Conservation (phyloP, 108 stramenopile species). For the Seminavis robusta region DNA sequence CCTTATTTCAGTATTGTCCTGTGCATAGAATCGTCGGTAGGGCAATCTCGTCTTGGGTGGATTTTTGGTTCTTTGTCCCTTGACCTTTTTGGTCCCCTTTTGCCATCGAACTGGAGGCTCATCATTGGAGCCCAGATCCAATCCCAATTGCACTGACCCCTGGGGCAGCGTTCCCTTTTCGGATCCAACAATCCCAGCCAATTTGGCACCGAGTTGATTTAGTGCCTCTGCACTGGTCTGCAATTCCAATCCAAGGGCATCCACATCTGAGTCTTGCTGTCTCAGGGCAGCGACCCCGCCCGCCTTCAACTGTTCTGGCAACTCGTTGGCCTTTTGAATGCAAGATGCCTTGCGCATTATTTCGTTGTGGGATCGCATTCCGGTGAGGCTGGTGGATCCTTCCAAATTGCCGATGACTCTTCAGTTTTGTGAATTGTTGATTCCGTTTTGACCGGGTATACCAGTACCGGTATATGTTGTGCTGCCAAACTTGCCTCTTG, state of each 20-base stretch:
- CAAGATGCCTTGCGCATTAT: constrained; percentile 63
- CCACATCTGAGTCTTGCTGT: constrained; percentile 58
- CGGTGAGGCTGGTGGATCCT: constrained; percentile 61
- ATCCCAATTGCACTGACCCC: constrained; percentile 42
- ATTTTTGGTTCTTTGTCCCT: constrained; percentile 38
- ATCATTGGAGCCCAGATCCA: constrained; percentile 61
- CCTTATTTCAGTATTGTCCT: constrained; percentile 65
- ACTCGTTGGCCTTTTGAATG: constrained; percentile 44
- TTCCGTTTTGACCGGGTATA: no score
- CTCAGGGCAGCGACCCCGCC: constrained; percentile 38
- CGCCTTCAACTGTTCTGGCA: constrained; percentile 40
- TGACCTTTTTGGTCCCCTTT: constrained; percentile 46
- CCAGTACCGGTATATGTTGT: no score
- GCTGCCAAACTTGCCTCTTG: no score
- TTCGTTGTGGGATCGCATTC: constrained; percentile 74
- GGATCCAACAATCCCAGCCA: constrained; percentile 33
- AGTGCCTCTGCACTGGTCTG: constrained; percentile 45
- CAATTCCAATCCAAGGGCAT: constrained; percentile 50
- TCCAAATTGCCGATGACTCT: no score
- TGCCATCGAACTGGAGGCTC: constrained; percentile 23
- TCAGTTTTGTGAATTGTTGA: no score
- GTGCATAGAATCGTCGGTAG: constrained; percentile 67
- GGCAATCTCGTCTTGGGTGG: constrained; percentile 59
- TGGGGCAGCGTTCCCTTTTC: constrained; percentile 25
- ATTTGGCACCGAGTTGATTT: constrained; percentile 56